phyloP scores from a whole-genome alignment of 2,329 filamentous ascomycete genomes.

The Blastomyces silverae region DNA sequence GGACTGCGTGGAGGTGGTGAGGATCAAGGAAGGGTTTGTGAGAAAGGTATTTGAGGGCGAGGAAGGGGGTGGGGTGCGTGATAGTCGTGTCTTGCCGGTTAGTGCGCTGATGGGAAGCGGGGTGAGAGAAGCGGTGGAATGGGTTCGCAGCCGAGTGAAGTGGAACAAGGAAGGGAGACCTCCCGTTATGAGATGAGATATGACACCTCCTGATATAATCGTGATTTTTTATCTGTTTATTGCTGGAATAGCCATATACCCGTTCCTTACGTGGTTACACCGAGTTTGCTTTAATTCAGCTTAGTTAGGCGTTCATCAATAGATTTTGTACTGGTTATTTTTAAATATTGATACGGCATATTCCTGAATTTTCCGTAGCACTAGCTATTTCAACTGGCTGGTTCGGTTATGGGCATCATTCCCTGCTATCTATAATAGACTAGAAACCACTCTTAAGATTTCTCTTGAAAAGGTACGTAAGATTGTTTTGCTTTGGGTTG shows the following conservation, averaged over 20 bases:
- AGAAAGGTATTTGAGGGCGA: constrained; percentile 94
- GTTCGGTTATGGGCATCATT: not conserved
- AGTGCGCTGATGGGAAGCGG: constrained; percentile 77
- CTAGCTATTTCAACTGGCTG: not conserved
- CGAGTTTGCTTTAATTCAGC: not conserved
- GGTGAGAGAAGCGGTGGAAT: constrained; percentile 93
- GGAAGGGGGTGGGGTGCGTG: constrained; percentile 75
- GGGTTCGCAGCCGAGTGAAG: constrained; percentile 82
- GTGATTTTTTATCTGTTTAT: constrained; percentile 9
- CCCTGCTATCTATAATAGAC: not conserved
- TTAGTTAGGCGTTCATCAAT: not conserved
- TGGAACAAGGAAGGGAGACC: constrained; percentile 95
- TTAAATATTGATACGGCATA: not conserved
- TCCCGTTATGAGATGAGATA: constrained; percentile 75
- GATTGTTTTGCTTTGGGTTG: not conserved
- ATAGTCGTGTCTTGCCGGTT: constrained; percentile 84
- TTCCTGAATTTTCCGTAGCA: not conserved
- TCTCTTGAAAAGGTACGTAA: not conserved
- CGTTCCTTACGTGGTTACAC: not conserved
- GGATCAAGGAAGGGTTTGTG: constrained; percentile 94
- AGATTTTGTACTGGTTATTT: not conserved
- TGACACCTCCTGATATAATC: not conserved
- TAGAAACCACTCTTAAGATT: not conserved
- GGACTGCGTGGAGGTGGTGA: constrained; percentile 93
- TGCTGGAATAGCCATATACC: constrained; percentile 7